These are phyloP conservation scores for Trichoderma guizhouense DNA, from an alignment of 2,329 filamentous ascomycete species.

Conservation along the genomic window DNA sequence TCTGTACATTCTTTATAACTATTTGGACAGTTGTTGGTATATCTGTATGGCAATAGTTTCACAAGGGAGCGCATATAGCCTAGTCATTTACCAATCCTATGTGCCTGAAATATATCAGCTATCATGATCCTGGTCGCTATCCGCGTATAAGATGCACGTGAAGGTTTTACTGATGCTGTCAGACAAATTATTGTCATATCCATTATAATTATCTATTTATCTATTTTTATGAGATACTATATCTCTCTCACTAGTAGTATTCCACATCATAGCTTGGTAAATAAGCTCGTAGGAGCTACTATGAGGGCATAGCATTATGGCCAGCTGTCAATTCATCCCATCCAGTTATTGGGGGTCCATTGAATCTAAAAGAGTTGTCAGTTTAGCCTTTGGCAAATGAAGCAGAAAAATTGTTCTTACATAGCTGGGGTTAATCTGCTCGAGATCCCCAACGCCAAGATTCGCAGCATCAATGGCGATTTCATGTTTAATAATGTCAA, in stretches of 20 bases:
- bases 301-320: neutral
- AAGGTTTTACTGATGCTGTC: neutral
- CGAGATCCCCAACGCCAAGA: conserved; percentile 39
- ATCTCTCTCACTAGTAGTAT: neutral
- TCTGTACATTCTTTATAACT: neutral
- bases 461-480: conserved; percentile 44
- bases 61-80: neutral
- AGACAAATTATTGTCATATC: neutral
- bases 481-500: conserved; percentile 48
- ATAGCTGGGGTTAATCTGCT: conserved; percentile 28
- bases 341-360: neutral
- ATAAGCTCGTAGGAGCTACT: too few relatives aligned
- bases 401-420: neutral
- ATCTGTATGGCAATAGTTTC: neutral
- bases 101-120: neutral
- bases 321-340: neutral
- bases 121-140: neutral
- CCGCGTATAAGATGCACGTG: neutral
- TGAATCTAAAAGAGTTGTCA: neutral
- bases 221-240: neutral
- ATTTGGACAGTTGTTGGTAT: neutral
- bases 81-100: neutral
- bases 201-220: neutral
- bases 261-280: neutral
- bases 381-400: neutral